These are phyloP conservation scores for Alternaria infectoria DNA, from an alignment of 2,329 filamentous ascomycete genomes.

Conservation along the genomic window DNA sequence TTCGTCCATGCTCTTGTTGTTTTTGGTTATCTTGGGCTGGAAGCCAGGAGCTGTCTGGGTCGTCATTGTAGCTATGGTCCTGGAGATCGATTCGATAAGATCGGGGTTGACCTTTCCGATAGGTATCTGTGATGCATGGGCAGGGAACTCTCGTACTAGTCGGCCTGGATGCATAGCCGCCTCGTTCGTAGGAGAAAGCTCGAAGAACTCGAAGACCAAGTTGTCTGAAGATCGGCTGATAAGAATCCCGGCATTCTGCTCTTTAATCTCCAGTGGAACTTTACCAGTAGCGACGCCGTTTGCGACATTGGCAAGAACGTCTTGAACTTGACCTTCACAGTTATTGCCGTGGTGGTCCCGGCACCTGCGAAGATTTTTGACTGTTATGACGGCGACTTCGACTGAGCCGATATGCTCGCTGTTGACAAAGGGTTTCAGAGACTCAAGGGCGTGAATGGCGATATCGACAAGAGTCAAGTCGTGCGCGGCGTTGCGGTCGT, in stretches of 20 bases:
- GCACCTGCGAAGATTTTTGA: conserved; percentile 19
- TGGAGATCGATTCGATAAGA: conserved; percentile 32
- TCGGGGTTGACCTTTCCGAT: conserved; percentile 25
- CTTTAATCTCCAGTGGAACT: conserved; percentile 51
- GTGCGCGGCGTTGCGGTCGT: conserved; percentile 27
- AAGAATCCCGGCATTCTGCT: conserved; percentile 57
- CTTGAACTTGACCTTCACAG: conserved; percentile 15
- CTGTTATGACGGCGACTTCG: conserved; percentile 11
- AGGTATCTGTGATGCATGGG: conserved; percentile 44
- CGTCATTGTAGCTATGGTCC: conserved; percentile 47
- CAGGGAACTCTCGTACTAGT: conserved; percentile 56
- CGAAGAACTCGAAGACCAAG: conserved; percentile 54
- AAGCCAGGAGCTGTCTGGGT: conserved; percentile 44
- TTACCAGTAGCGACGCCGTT: conserved; percentile 2
- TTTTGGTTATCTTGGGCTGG: conserved; percentile 50
- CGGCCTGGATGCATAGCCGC: conserved; percentile 50
- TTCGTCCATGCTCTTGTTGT: conserved; percentile 47
- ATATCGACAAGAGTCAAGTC: conserved; percentile 23
- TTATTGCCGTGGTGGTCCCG: conserved; percentile 16
- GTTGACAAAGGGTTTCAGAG: conserved; percentile 7
- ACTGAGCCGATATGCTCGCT: conserved; percentile 7
- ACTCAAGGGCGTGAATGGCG: conserved; percentile 15
- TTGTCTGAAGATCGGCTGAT: conserved; percentile 34
- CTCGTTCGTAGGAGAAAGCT: conserved; percentile 52
- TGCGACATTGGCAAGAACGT: conserved; percentile 21